Evolutionary conservation across 371 early-diverging fungal genomes (phyloP).

Genomic region (Lichtheimia hyalospora): DNA sequence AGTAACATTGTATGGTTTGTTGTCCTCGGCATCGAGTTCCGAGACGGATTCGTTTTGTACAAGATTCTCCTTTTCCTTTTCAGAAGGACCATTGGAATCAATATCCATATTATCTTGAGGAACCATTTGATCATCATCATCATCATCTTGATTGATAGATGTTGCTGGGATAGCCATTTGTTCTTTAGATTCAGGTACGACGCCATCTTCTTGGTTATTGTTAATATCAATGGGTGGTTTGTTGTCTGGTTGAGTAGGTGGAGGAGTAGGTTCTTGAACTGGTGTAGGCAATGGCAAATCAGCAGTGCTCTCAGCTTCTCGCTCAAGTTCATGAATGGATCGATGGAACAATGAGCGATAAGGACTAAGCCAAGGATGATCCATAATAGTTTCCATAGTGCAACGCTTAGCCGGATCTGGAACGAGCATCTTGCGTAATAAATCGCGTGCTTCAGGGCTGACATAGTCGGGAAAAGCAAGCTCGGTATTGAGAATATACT

Average conservation of each 20-base stretch:
- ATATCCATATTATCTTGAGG: conserved; percentile 6
- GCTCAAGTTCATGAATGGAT: conserved; percentile 21
- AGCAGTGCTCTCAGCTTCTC: conserved; percentile 17
- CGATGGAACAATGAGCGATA: conserved; percentile 34
- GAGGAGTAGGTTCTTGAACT: not conserved
- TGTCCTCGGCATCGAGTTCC: too few relatives aligned
- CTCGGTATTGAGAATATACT: conserved; percentile 91
- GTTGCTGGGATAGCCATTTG: too few relatives aligned
- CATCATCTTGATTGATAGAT: too few relatives aligned
- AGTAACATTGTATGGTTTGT: too few relatives aligned
- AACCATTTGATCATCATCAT: conserved; percentile 6
- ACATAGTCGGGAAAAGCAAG: conserved; percentile 91
- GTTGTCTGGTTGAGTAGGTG: too few relatives aligned
- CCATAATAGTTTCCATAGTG: conserved; percentile 83
- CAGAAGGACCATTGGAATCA: not conserved
- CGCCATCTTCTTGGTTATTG: too few relatives aligned
- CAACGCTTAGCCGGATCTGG: conserved; percentile 89
- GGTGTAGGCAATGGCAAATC: conserved; percentile 16
- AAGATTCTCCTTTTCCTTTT: too few relatives aligned
- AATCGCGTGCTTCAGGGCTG: conserved; percentile 73
- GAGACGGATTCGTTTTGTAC: too few relatives aligned
- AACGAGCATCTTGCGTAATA: conserved; percentile 90
- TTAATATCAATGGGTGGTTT: too few relatives aligned
- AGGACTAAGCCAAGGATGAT: conserved; percentile 70
- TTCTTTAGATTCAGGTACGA: too few relatives aligned